These are phyloP conservation scores for Zoysia matrella DNA, from an alignment of 202 grass and related monocot genomes.

Conservation along the genomic window DNA sequence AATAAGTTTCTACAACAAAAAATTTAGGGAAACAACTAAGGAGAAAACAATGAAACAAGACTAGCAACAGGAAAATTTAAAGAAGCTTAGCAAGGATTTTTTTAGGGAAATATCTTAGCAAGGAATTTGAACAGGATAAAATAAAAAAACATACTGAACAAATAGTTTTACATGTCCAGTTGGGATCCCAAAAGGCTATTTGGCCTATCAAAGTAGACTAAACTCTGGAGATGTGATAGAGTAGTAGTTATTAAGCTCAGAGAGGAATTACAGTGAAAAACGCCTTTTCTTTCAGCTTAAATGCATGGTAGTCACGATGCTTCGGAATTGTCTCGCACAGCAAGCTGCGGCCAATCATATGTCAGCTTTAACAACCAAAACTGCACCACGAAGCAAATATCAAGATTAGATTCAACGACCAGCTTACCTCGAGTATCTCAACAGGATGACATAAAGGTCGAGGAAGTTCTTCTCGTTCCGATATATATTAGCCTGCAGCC, in stretches of 20 bases:
- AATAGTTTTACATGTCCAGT: too few species aligned
- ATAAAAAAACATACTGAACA: too few species aligned
- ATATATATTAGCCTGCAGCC: slow-evolving; percentile 86
- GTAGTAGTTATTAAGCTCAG: slow-evolving; percentile 13
- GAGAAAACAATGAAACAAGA: background rate
- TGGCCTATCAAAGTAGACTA: slow-evolving; percentile 1
- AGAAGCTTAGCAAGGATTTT: too few species aligned
- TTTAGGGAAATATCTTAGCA: background rate
- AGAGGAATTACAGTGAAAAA: slow-evolving; percentile 57
- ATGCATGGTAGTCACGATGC: slow-evolving; percentile 75
- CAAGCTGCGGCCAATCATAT: slow-evolving; percentile 61
- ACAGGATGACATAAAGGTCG: slow-evolving; percentile 92
- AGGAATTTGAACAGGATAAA: background rate
- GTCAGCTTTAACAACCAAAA: slow-evolving; percentile 17
- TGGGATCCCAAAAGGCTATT: background rate
- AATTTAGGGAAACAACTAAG: slow-evolving; percentile 11
- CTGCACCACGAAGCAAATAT: slow-evolving; percentile 4
- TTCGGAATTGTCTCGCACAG: slow-evolving; percentile 93
- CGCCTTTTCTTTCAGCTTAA: slow-evolving; percentile 59
- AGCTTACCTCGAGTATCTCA: slow-evolving; percentile 89
- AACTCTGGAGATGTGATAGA: slow-evolving; percentile 6
- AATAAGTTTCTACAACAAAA: slow-evolving; percentile 74
- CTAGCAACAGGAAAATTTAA: background rate
- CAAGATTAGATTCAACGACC: slow-evolving; percentile 23
- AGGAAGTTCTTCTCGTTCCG: slow-evolving; percentile 91